phyloP scores from a whole-genome alignment of 139 green algal species.

The Edaphochlamys debaryana region DNA sequence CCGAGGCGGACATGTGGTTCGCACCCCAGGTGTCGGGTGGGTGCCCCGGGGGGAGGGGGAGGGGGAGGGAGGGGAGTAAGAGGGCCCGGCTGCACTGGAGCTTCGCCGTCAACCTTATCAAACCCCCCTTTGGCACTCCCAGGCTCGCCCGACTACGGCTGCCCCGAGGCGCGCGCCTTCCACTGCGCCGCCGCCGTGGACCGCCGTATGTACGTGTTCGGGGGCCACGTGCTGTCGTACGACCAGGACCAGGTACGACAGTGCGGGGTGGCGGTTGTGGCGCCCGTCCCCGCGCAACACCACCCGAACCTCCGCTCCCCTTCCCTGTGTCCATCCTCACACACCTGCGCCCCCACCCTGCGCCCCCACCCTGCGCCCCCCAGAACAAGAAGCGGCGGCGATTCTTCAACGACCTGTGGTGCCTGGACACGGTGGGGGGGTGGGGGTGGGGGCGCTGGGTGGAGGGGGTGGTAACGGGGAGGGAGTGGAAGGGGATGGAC shows the following conservation, averaged over 20 bases:
- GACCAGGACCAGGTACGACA: constrained; percentile 51
- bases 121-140: no score
- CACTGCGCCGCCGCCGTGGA: constrained; percentile 65
- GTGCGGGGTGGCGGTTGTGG: no score
- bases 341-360: no score
- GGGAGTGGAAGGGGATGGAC: neutral
- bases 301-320: no score
- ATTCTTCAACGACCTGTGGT: constrained; percentile 86
- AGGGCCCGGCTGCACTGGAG: no score
- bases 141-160: no score
- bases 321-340: no score
- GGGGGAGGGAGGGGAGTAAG: neutral
- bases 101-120: no score
- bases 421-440: constrained; percentile 64
- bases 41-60: neutral
- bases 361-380: no score
- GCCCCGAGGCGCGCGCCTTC: constrained; percentile 71
- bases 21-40: constrained; percentile 34
- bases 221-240: constrained; percentile 72
- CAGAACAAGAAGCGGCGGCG: constrained; percentile 69
- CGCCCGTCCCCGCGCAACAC: no score
- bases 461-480: neutral
- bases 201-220: constrained; percentile 70
- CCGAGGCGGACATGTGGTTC: constrained; percentile 54
- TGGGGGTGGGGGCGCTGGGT: neutral